Conservation (phyloP, 2,329 filamentous ascomycete genomes). For the Colletotrichum tofieldiae region DNA sequence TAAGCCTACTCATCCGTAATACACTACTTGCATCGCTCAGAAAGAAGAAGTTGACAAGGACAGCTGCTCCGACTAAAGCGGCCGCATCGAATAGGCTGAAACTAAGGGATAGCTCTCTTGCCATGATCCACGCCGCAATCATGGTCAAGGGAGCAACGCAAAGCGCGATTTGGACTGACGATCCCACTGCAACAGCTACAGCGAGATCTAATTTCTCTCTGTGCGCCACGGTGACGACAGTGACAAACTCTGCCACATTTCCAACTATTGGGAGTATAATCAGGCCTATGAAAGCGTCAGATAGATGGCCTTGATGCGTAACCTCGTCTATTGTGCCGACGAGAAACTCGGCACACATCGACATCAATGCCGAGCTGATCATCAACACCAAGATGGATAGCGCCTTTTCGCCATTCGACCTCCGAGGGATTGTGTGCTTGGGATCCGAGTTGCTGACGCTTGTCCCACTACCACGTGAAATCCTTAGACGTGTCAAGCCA, state of each 20-base stretch:
- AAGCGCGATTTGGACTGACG: slow-evolving; percentile 73
- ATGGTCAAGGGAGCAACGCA: slow-evolving; percentile 74
- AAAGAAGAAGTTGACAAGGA: slow-evolving; percentile 84
- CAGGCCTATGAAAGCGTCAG: slow-evolving; percentile 72
- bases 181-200: slow-evolving; percentile 73
- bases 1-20: slow-evolving; percentile 61
- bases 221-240: slow-evolving; percentile 71
- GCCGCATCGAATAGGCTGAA: slow-evolving; percentile 85
- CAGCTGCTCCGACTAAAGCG: slow-evolving; percentile 78
- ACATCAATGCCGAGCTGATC: slow-evolving; percentile 69
- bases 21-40: slow-evolving; percentile 81
- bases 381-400: slow-evolving; percentile 68
- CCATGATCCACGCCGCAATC: slow-evolving; percentile 71
- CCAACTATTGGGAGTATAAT: slow-evolving; percentile 75
- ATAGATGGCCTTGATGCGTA: slow-evolving; percentile 63
- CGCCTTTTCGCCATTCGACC: slow-evolving; percentile 42
- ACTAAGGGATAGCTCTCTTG: slow-evolving; percentile 74
- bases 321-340: slow-evolving; percentile 72
- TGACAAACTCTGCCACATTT: slow-evolving; percentile 76
- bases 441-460: accelerated
- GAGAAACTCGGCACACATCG: slow-evolving; percentile 74
- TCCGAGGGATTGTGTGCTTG: neutral
- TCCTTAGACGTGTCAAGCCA: slow-evolving; percentile 43
- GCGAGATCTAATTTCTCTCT: slow-evolving; percentile 76
- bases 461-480: slow-evolving; percentile 41